Conservation (phyloP, 208 protist species). For the Naegleria gruberi region DNA sequence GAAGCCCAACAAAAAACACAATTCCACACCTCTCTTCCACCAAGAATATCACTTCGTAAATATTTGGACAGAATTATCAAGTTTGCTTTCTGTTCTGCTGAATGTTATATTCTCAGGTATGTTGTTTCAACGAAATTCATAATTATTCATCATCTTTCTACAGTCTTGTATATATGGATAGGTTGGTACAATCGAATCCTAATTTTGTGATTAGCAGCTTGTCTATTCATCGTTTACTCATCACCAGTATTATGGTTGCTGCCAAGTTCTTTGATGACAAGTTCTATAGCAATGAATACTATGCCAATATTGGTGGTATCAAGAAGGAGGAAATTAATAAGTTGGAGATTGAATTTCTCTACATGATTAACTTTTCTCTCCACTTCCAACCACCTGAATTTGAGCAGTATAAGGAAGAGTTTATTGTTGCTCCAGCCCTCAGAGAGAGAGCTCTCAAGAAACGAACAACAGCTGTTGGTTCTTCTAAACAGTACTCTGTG, state of each 20-base stretch:
- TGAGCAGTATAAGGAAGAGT: slow-evolving; percentile 10
- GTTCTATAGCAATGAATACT: slow-evolving; percentile 51
- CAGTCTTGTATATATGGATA: slow-evolving; percentile 49
- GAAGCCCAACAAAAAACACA: background rate
- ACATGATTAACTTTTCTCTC: slow-evolving; percentile 1
- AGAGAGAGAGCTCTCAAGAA: too few relatives aligned
- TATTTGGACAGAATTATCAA: slow-evolving; percentile 43
- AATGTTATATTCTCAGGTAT: slow-evolving; percentile 46
- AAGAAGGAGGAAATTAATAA: slow-evolving; percentile 39
- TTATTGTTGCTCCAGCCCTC: background rate
- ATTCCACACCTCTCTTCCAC: background rate
- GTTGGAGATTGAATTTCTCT: slow-evolving; percentile 50
- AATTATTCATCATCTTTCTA: too few relatives aligned
- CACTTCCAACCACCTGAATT: slow-evolving; percentile 4
- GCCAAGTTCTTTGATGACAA: slow-evolving; percentile 55
- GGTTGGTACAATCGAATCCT: slow-evolving; percentile 23
- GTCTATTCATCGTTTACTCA: slow-evolving; percentile 45
- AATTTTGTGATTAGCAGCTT: slow-evolving; percentile 35
- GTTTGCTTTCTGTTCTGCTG: slow-evolving; percentile 41
- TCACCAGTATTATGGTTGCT: slow-evolving; percentile 45
- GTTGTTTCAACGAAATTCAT: too few relatives aligned
- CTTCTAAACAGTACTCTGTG: too few relatives aligned
- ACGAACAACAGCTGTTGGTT: too few relatives aligned
- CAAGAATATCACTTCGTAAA: slow-evolving; percentile 26
- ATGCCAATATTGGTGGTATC: slow-evolving; percentile 52